Conservation (phyloP, 2,329 filamentous ascomycete genomes). For the Trichoderma sp. region DNA sequence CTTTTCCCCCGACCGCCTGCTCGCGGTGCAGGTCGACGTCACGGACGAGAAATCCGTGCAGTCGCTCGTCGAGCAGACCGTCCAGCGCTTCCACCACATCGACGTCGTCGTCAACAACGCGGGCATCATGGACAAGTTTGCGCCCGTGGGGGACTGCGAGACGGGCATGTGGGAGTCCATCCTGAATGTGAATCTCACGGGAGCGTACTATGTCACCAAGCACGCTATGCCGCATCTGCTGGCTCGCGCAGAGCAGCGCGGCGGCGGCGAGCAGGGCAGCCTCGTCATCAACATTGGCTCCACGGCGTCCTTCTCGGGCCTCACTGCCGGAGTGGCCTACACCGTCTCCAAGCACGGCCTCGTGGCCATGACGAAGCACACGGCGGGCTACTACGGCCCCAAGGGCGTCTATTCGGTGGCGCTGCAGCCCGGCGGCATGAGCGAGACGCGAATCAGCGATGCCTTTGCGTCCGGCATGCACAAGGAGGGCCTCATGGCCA, state of each 20-base stretch:
- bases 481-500: constrained; percentile 36
- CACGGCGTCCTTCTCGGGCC: constrained; percentile 47
- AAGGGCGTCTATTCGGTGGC: constrained; percentile 56
- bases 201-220: constrained; percentile 54
- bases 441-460: constrained; percentile 49
- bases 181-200: constrained; percentile 59
- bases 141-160: constrained; percentile 51
- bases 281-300: constrained; percentile 57
- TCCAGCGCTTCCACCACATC: constrained; percentile 33
- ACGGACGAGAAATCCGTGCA: constrained; percentile 31
- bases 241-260: constrained; percentile 3
- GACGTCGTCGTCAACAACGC: constrained; percentile 63
- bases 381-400: constrained; percentile 55
- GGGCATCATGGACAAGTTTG: constrained; percentile 59
- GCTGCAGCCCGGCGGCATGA: constrained; percentile 50
- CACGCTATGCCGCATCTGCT: constrained; percentile 45
- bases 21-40: constrained; percentile 27
- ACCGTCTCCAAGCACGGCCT: constrained; percentile 57
- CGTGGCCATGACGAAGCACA: constrained; percentile 58
- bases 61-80: constrained; percentile 30
- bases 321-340: constrained; percentile 49
- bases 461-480: constrained; percentile 43
- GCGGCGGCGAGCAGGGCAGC: constrained; percentile 35
- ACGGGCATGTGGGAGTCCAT: constrained; percentile 54
- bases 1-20: constrained; percentile 11